phyloP scores from a whole-genome alignment of 1,139 yeast genomes.

The Kazachstania sp. region DNA sequence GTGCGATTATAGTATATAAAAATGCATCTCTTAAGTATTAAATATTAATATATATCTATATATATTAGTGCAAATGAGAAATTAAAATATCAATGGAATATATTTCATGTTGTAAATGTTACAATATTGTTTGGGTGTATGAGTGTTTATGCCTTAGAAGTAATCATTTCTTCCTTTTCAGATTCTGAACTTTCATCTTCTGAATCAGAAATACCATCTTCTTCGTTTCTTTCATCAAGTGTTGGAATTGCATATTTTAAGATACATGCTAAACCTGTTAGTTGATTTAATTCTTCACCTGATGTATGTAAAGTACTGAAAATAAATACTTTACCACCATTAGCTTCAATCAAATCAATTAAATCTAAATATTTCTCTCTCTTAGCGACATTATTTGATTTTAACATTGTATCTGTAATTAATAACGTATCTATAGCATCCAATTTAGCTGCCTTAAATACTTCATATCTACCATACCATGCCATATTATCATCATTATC shows the following conservation, averaged over 20 bases:
- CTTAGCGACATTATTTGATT: conserved; percentile 61
- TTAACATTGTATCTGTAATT: conserved; percentile 70
- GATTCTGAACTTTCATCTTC: background rate
- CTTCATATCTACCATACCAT: conserved; percentile 87
- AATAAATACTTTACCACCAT: conserved; percentile 70
- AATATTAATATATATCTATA: background rate
- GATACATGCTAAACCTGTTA: conserved; percentile 86
- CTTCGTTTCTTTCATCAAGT: conserved; percentile 45
- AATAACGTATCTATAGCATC: conserved; percentile 73
- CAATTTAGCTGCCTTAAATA: conserved; percentile 57
- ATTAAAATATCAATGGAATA: background rate
- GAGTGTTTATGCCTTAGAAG: background rate
- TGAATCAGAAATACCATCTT: conserved; percentile 32
- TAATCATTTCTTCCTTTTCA: background rate
- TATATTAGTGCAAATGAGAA: background rate
- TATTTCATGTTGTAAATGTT: background rate
- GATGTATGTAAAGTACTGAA: conserved; percentile 83
- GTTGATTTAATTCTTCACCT: conserved; percentile 79
- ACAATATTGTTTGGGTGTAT: background rate
- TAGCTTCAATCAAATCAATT: conserved; percentile 55
- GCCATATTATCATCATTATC: conserved; percentile 77
- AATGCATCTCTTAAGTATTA: background rate
- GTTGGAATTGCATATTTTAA: conserved; percentile 77
- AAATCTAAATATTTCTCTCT: conserved; percentile 63
- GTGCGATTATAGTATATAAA: background rate